Percentiles rank a stretch among this genome's conserved stretches.
These are phyloP conservation scores for Coniophora puteana DNA, from an alignment of 1,284 basidiomycete species.

Conservation along the genomic window DNA sequence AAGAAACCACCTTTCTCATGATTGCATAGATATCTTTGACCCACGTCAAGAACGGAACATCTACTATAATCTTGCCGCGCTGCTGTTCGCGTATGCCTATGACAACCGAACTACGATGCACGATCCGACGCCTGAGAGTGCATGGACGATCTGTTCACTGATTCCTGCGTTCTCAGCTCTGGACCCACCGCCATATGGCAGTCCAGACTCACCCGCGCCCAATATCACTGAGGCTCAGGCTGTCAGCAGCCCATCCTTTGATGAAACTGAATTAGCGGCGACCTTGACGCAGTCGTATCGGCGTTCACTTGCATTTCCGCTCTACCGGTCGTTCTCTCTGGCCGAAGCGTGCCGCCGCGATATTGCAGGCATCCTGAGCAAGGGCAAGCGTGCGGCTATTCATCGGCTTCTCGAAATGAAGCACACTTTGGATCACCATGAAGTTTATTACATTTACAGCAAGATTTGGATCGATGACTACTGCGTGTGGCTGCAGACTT, in stretches of 20 bases:
- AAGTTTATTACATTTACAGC: slow-evolving; percentile 79
- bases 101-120: slow-evolving; percentile 70
- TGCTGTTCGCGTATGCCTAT: slow-evolving; percentile 75
- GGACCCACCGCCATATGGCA: slow-evolving; percentile 55
- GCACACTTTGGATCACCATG: slow-evolving; percentile 69
- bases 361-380: slow-evolving; percentile 50
- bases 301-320: slow-evolving; percentile 67
- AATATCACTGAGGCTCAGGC: slow-evolving; percentile 9
- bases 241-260: slow-evolving; percentile 29
- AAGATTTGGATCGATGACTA: slow-evolving; percentile 82
- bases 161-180: slow-evolving; percentile 75
- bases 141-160: slow-evolving; percentile 73
- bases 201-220: no score
- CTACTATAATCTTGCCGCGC: slow-evolving; percentile 62
- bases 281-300: slow-evolving; percentile 63
- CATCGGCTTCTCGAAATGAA: slow-evolving; percentile 68
- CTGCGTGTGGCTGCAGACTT: slow-evolving; percentile 67
- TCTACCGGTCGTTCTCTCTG: slow-evolving; percentile 71
- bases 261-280: slow-evolving; percentile 42
- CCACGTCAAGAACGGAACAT: slow-evolving; percentile 50
- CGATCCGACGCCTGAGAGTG: slow-evolving; percentile 78
- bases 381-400: slow-evolving; percentile 56
- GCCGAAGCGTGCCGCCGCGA: slow-evolving; percentile 65
- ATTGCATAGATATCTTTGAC: slow-evolving; percentile 52
- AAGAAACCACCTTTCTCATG: slow-evolving; percentile 5